Percentiles rank a stretch among this genome's conserved stretches.
phyloP scores from a whole-genome alignment of 306 rosid genomes.

The Malus orientalis region DNA sequence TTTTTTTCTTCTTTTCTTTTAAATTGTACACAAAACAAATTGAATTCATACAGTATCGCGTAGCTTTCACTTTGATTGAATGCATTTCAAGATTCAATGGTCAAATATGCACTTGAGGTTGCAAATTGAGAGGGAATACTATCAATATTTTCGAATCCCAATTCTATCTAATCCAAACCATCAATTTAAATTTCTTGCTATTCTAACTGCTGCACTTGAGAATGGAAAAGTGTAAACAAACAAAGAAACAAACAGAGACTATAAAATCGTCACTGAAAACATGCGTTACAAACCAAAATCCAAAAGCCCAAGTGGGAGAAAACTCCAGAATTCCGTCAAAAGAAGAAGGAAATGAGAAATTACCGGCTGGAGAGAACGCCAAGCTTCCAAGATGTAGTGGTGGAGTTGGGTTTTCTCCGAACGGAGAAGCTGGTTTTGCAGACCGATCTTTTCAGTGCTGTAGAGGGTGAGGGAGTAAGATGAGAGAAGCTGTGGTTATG shows the following conservation, averaged over 20 bases:
- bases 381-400: slow-evolving; percentile 26
- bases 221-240: neutral
- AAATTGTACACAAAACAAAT: neutral
- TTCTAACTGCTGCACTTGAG: neutral
- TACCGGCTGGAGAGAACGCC: slow-evolving; percentile 48
- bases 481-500: neutral
- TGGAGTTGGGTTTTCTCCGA: slow-evolving; percentile 26
- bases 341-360: slow-evolving; percentile 7
- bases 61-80: neutral
- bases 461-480: slow-evolving; percentile 24
- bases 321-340: neutral
- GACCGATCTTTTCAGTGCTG: slow-evolving; percentile 20
- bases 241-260: neutral
- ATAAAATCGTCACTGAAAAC: neutral
- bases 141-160: neutral
- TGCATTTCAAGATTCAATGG: neutral
- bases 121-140: neutral
- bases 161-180: neutral
- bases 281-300: neutral
- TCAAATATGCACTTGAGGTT: neutral
- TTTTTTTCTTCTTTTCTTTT: neutral
- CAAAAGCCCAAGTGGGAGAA: slow-evolving; percentile 1
- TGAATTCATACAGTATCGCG: neutral
- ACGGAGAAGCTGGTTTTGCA: slow-evolving; percentile 41
- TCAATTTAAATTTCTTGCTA: neutral